phyloP scores from a whole-genome alignment of 2,329 filamentous ascomycete species.

The Fusarium metavorans region DNA sequence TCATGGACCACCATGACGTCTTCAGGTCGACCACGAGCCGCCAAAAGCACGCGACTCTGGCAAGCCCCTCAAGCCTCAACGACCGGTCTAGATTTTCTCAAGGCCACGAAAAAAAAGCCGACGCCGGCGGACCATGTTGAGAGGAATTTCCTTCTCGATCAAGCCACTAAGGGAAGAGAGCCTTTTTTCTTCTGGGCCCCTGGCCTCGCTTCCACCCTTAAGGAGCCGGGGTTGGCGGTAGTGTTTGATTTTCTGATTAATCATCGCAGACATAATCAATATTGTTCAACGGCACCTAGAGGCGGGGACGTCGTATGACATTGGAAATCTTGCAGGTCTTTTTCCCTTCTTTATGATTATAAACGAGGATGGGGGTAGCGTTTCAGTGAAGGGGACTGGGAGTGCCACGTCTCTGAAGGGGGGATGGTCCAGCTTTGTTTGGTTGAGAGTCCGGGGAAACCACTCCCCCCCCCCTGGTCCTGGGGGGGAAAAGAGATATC shows the following conservation, averaged over 20 bases:
- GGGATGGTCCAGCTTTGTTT: not conserved
- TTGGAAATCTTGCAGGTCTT: slow-evolving; percentile 2
- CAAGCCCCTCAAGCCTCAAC: not conserved
- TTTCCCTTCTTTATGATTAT: not conserved
- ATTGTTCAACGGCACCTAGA: slow-evolving; percentile 24
- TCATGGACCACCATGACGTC: slow-evolving; percentile 31
- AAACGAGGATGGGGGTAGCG: not conserved
- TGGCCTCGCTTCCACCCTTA: not conserved
- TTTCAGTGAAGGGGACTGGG: not conserved
- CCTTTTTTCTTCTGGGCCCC: not conserved
- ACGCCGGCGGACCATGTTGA: not conserved
- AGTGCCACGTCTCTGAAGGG: slow-evolving; percentile 10
- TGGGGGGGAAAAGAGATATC: not conserved
- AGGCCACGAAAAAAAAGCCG: not conserved
- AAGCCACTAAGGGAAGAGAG: not conserved
- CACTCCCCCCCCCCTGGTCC: slow-evolving; percentile 12
- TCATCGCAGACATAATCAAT: slow-evolving; percentile 48
- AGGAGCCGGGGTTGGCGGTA: not conserved
- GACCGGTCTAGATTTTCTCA: slow-evolving; percentile 22
- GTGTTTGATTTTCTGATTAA: slow-evolving; percentile 44
- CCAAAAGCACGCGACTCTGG: slow-evolving; percentile 12
- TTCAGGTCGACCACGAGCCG: not conserved
- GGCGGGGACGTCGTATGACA: slow-evolving; percentile 16
- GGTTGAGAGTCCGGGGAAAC: not conserved
- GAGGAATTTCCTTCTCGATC: not conserved